These are phyloP conservation scores for Mycotypha africana DNA, from an alignment of 371 early-diverging fungal genomes.

Conservation along the genomic window DNA sequence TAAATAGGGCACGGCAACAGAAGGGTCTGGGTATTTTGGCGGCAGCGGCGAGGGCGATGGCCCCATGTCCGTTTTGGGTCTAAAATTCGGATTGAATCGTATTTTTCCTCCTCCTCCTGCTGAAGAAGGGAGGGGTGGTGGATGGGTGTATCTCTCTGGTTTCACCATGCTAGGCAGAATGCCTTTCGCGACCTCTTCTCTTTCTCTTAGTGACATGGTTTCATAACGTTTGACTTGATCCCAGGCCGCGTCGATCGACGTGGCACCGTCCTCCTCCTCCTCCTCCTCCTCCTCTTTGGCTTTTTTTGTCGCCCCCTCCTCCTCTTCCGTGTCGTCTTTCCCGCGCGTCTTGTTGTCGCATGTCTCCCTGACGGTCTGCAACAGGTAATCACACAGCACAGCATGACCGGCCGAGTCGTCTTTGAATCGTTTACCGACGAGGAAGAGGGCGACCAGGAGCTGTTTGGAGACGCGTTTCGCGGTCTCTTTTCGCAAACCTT, in stretches of 20 bases:
- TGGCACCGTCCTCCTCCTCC: neutral
- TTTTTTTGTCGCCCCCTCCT: neutral
- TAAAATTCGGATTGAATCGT: constrained; percentile 2
- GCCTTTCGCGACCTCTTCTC: constrained; percentile 24
- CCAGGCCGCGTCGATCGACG: constrained; percentile 18
- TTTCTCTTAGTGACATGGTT: constrained; percentile 33
- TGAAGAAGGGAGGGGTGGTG: neutral
- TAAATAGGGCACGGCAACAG: constrained; percentile 17
- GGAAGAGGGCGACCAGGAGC: constrained; percentile 21
- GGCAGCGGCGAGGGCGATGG: too few species aligned
- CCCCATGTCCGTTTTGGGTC: neutral
- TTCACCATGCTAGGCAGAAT: neutral
- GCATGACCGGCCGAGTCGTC: constrained; percentile 11
- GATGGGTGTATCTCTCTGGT: neutral
- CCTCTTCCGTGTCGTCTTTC: constrained; percentile 1
- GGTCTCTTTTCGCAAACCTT: constrained; percentile 9
- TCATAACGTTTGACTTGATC: constrained; percentile 24
- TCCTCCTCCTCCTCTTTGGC: neutral
- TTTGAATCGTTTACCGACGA: constrained; percentile 25
- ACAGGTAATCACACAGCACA: too few species aligned
- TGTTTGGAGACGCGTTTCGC: constrained; percentile 21
- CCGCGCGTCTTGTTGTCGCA: neutral
- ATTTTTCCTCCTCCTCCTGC: too few species aligned
- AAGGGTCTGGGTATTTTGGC: constrained; percentile 11
- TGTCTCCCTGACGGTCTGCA: too few species aligned